phyloP scores from a whole-genome alignment of 192 early-diverging fungal genomes.

The Coemansia sp. region DNA sequence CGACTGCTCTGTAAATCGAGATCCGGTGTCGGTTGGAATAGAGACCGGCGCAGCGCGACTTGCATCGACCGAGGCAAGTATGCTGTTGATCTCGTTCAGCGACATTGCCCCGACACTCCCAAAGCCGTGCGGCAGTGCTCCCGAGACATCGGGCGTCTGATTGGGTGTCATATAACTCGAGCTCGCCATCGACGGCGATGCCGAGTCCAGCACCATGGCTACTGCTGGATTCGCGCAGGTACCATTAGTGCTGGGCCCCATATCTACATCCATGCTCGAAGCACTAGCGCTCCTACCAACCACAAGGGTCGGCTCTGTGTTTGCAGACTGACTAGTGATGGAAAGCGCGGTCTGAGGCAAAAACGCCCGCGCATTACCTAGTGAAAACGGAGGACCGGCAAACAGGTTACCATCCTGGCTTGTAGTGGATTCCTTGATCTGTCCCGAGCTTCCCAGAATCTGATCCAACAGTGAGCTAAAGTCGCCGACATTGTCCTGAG shows the following conservation, averaged over 20 bases:
- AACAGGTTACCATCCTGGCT: background rate
- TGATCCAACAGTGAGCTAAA: slow-evolving; percentile 41
- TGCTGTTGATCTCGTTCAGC: slow-evolving; percentile 15
- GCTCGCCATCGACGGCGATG: slow-evolving; percentile 29
- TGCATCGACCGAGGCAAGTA: slow-evolving; percentile 20
- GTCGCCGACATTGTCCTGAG: slow-evolving; percentile 30
- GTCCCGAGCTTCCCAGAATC: slow-evolving; percentile 19
- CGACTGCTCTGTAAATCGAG: background rate
- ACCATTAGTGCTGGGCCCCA: slow-evolving; percentile 5
- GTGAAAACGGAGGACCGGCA: background rate
- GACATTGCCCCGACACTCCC: slow-evolving; percentile 3
- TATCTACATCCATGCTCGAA: slow-evolving; percentile 12
- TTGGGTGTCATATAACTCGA: slow-evolving; percentile 27
- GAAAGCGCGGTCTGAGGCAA: background rate
- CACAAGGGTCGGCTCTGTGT: background rate
- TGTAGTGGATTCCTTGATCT: slow-evolving; percentile 12
- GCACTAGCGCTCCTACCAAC: background rate
- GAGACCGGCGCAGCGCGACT: background rate
- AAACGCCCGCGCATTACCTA: slow-evolving; percentile 6
- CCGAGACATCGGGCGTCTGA: slow-evolving; percentile 24
- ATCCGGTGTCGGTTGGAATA: background rate
- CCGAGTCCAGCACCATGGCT: slow-evolving; percentile 18
- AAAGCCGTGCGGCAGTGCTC: slow-evolving; percentile 9
- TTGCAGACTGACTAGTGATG: slow-evolving; percentile 4
- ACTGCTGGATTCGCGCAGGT: background rate